A percentile compares a stretch with the other conserved stretches of the same genome.
Evolutionary conservation across 371 early-diverging fungal genomes (phyloP).

Genomic region (Apophysomyces ossiformis): DNA sequence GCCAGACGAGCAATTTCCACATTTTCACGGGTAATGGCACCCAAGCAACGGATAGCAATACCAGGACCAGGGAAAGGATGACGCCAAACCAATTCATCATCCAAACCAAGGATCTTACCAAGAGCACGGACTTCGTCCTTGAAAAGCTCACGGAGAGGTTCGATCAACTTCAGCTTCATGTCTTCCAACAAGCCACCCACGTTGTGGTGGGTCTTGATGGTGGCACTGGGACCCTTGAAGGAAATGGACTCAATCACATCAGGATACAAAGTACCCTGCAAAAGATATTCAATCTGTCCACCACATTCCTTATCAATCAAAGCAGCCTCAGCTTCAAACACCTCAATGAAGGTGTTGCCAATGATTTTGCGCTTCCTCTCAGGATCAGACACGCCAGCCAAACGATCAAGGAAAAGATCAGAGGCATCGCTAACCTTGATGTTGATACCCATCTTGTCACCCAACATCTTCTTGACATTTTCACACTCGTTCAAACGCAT

Average conservation of each 20-base stretch:
- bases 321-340: slow-evolving; percentile 94
- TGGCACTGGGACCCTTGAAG: slow-evolving; percentile 98
- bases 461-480: slow-evolving; percentile 80
- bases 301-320: slow-evolving; percentile 80
- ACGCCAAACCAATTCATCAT: slow-evolving; percentile 96
- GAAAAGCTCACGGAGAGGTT: slow-evolving; percentile 97
- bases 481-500: slow-evolving; percentile 96
- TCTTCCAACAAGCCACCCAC: slow-evolving; percentile 95
- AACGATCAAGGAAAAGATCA: slow-evolving; percentile 84
- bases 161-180: slow-evolving; percentile 97
- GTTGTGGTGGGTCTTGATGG: slow-evolving; percentile 99
- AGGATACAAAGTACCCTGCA: slow-evolving; percentile 98
- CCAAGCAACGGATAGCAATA: slow-evolving; percentile 95
- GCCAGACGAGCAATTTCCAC: slow-evolving; percentile 94
- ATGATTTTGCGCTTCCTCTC: slow-evolving; percentile 98
- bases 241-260: slow-evolving; percentile 98
- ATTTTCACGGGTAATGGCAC: slow-evolving; percentile 92
- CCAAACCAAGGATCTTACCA: slow-evolving; percentile 86
- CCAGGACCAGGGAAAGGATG: slow-evolving; percentile 99
- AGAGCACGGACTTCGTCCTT: slow-evolving; percentile 98
- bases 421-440: slow-evolving; percentile 91
- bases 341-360: slow-evolving; percentile 97
- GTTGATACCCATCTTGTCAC: slow-evolving; percentile 93
- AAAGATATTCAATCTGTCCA: slow-evolving; percentile 86
- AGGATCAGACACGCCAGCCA: slow-evolving; percentile 93